phyloP scores from a whole-genome alignment of 176 grass and related monocot species.

The Aegilops bicornis region DNA sequence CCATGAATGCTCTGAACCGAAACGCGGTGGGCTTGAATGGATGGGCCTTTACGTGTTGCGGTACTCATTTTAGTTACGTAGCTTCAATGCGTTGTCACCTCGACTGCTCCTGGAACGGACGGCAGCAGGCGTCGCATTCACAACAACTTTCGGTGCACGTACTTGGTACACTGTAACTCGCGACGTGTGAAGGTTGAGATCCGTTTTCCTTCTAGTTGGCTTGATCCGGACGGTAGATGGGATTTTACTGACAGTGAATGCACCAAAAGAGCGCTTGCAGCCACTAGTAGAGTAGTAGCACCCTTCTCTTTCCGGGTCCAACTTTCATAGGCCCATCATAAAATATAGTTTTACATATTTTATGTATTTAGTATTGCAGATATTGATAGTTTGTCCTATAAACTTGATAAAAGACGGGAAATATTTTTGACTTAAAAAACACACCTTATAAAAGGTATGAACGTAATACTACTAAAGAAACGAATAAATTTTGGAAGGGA shows the following conservation, averaged over 20 bases:
- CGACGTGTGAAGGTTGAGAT: not conserved
- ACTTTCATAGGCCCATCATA: too few relatives aligned
- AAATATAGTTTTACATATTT: too few relatives aligned
- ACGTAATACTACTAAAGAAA: not conserved
- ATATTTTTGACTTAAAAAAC: not conserved
- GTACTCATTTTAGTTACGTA: constrained; percentile 16
- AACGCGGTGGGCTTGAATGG: not conserved
- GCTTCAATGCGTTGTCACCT: constrained; percentile 48
- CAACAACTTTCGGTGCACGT: constrained; percentile 16
- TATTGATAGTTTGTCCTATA: not conserved
- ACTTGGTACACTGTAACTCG: not conserved
- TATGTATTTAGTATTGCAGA: not conserved
- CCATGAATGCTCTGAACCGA: constrained; percentile 5
- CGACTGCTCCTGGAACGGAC: not conserved
- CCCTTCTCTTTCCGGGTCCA: too few relatives aligned
- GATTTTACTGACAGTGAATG: not conserved
- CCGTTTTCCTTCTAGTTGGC: not conserved
- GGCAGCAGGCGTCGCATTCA: constrained; percentile 36
- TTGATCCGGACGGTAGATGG: constrained; percentile 17
- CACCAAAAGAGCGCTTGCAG: not conserved
- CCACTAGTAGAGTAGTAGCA: not conserved
- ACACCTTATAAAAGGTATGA: not conserved
- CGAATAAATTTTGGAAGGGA: not conserved
- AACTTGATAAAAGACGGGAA: not conserved
- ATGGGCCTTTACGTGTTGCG: not conserved